Percentiles rank a stretch among this genome's conserved stretches.
phyloP scores from a whole-genome alignment of 2,329 filamentous ascomycete genomes.

The Exophiala oligosperma region DNA sequence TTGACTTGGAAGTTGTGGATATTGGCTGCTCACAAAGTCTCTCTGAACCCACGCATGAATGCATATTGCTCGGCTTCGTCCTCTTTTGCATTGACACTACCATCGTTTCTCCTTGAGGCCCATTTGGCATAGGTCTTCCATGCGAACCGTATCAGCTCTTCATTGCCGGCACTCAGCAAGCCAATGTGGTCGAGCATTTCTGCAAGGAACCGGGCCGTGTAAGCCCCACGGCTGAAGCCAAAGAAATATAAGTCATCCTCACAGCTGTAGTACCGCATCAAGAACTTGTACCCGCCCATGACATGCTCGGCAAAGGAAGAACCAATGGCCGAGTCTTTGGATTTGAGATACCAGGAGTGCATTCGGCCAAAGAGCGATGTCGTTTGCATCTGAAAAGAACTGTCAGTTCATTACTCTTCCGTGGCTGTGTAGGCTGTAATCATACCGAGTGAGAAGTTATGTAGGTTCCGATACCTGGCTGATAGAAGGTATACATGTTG shows the following conservation, averaged over 20 bases:
- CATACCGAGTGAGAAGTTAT: constrained; percentile 57
- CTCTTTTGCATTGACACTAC: constrained; percentile 42
- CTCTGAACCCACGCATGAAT: constrained; percentile 77
- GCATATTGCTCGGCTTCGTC: constrained; percentile 64
- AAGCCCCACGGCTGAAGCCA: constrained; percentile 71
- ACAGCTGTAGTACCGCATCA: constrained; percentile 70
- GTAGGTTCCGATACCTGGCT: constrained; percentile 65
- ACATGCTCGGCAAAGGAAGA: constrained; percentile 81
- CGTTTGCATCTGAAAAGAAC: constrained; percentile 18
- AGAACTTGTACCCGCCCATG: constrained; percentile 76
- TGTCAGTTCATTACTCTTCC: not conserved
- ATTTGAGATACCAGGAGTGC: constrained; percentile 47
- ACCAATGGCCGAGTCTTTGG: constrained; percentile 77
- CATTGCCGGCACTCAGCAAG: constrained; percentile 75
- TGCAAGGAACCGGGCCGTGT: constrained; percentile 72
- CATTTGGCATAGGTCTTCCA: constrained; percentile 80
- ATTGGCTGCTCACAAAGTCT: constrained; percentile 63
- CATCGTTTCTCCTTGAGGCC: constrained; percentile 48
- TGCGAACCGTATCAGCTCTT: constrained; percentile 80
- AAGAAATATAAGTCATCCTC: constrained; percentile 67
- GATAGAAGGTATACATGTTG: constrained; percentile 30
- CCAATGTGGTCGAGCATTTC: constrained; percentile 86
- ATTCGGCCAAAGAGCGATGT: constrained; percentile 58
- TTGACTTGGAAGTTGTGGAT: not conserved
- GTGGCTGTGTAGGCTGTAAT: not conserved